Base-by-base conservation (phyloP, 106 monocot genomes). In the Dioscorea zingiberensis region DNA sequence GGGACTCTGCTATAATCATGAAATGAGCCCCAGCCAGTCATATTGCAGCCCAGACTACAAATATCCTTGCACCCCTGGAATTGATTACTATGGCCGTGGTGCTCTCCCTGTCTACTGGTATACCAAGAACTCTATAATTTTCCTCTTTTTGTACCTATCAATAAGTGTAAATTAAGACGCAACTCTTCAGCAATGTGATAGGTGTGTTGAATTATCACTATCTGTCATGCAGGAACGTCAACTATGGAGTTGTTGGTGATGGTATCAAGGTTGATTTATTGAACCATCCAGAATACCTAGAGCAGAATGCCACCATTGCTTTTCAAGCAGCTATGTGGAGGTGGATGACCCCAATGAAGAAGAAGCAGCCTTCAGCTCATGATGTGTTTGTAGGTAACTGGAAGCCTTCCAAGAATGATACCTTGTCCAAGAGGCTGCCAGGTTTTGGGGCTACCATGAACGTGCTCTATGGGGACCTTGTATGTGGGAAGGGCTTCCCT, bases 381-480 rank as follows among this genome's bases (percentile, higher is more conserved):
- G 95, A 91, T 48, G 91, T 60, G 5, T 85, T 93, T 47, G 92
- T 92, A 15, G 88, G 92, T 7, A 88, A 84, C 77, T 97, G 97
- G 97, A 80, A 86, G 67, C 92, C 97, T 24, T 79, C 92, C 3
- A 97, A 92, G 79, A 97, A 97, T 16, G 97, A 97, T 49, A 97
- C 97, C 2, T 27, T 71, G 59, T 75, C 82, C 5, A 85, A 92
- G 29, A 88, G 92, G 81, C 72, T 86, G 0, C 92, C 92, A 58
- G 97, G 97, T 32, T 97, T 97, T 54, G 97, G 97, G 1, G 64
- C 85, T 17, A 92, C 92, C 48, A 92, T 97, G 88, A 97, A 97
- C 51, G 23, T 92, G 65, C 85, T 97, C 21, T 86, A 92, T 27
- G 80, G 88, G 0, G 97, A 97, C 48, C 59, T 57, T 10, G 18